Base-by-base conservation (phyloP, 2,329 filamentous ascomycete species). In the Epichloe scottii region DNA sequence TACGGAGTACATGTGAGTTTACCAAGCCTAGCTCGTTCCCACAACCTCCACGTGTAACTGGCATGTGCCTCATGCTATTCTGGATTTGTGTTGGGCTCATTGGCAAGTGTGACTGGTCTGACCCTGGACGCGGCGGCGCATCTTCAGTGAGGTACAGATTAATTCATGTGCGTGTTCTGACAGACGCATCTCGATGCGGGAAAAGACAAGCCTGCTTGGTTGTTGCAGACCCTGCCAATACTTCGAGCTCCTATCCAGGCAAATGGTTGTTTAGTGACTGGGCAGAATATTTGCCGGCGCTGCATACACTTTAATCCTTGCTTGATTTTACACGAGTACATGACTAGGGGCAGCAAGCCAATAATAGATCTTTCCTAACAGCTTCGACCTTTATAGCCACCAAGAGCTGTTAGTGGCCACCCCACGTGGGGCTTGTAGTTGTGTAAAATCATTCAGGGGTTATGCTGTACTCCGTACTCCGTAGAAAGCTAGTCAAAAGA, bases 41-140 rank as follows among this genome's bases (percentile, higher is more conserved):
- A 45, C 38, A 38, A 26, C 26, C 50, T 40, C 46, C 50, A 52
- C 50, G 41, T 52, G 50, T 15, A 26, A n/a, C 19, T 37, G 39
- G 17, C 50, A 21, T 48, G 38, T 43, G 38, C 44, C 49, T 47
- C 49, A 26, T 43, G 38, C 49, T 39, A 41, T 47, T 2, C 33
- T 48, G 39, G n/a, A 46, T 34, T 19, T 21, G 43, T n/a, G 30
- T 11, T 46, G 37, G 41, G 23, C 26, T 23, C 26, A 26, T 26
- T 26, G 26, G 26, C 26, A 38, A 41, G n/a, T 49, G 21, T 40
- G 3, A 26, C 34, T 30, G 4, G 19, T 19, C 21, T 15, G n/a
- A 38, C 35, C 17, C n/a, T 30, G 26, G 26, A 30, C 10, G 30
- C 7, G 26, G 26, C 26, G 26, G 26, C n/a, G n/a, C n/a, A n/a